These are phyloP conservation scores for Teratosphaeria pseudoeucalypti DNA, from an alignment of 2,329 filamentous ascomycete genomes.

Conservation along the genomic window DNA sequence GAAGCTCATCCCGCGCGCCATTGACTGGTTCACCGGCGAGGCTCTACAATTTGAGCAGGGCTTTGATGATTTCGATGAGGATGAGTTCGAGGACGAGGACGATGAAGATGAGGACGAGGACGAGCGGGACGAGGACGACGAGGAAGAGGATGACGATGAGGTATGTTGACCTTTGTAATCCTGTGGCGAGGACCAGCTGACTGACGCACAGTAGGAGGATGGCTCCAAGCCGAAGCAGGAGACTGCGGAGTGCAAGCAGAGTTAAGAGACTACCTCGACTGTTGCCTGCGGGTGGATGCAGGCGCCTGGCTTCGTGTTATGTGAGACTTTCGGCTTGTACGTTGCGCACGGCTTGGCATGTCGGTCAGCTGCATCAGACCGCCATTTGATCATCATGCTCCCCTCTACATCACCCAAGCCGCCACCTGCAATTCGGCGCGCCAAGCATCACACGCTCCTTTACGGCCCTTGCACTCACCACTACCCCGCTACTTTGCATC, in stretches of 20 bases:
- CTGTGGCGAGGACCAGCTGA: slow-evolving; percentile 2
- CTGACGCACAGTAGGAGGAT: slow-evolving; percentile 56
- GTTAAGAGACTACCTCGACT: slow-evolving; percentile 37
- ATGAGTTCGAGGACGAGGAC: slow-evolving; percentile 79
- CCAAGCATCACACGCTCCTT: not conserved
- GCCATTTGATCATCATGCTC: not conserved
- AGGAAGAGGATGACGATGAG: slow-evolving; percentile 46
- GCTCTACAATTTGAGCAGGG: slow-evolving; percentile 93
- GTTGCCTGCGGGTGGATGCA: not conserved
- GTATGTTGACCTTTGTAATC: slow-evolving; percentile 22
- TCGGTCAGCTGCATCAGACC: not conserved
- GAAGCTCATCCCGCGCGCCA: slow-evolving; percentile 95
- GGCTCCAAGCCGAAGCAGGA: slow-evolving; percentile 86
- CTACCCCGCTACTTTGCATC: not conserved
- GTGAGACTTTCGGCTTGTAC: not conserved
- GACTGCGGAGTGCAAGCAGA: slow-evolving; percentile 92
- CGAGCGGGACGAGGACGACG: slow-evolving; percentile 71
- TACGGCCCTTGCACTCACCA: not conserved
- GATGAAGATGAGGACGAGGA: slow-evolving; percentile 86
- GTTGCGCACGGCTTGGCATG: not conserved
- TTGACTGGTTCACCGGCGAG: slow-evolving; percentile 99
- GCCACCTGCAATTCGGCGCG: not conserved
- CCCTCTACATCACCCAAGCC: not conserved
- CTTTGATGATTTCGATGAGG: slow-evolving; percentile 72
- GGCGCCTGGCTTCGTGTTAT: not conserved